Evolutionary conservation across 2,329 filamentous ascomycete genomes (phyloP).

Genomic region (Knufia petricola): DNA sequence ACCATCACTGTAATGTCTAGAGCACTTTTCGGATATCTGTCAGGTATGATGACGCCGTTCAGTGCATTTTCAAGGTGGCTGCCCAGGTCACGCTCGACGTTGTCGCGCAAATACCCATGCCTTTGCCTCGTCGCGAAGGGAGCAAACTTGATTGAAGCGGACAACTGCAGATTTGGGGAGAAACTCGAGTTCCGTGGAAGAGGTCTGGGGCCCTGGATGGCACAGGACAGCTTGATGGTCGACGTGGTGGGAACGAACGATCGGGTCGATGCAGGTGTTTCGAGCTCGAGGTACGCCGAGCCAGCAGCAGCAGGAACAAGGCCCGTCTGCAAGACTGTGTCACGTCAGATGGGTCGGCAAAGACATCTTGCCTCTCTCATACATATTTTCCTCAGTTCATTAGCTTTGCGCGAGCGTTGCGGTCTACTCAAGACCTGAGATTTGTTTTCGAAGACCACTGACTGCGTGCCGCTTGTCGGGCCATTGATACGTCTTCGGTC

Average conservation of each 20-base stretch:
- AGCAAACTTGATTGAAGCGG: conserved; percentile 91
- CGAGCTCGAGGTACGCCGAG: conserved; percentile 58
- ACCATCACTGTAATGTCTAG: conserved; percentile 92
- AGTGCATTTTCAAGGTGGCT: conserved; percentile 87
- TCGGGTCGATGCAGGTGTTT: conserved; percentile 41
- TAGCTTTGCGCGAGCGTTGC: conserved; percentile 50
- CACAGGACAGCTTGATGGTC: conserved; percentile 83
- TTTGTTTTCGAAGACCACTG: conserved; percentile 56
- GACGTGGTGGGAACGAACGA: conserved; percentile 44
- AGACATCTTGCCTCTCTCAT: conserved; percentile 31
- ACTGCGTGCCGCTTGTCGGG: conserved; percentile 63
- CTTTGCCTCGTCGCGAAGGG: conserved; percentile 80
- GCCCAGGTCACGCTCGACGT: conserved; percentile 77
- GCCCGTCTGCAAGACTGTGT: conserved; percentile 73
- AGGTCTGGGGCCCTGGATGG: conserved; percentile 85
- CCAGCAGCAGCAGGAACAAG: conserved; percentile 88
- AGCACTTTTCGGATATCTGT: conserved; percentile 96
- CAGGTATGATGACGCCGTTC: conserved; percentile 79
- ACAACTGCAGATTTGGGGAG: conserved; percentile 82
- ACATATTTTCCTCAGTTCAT: conserved; percentile 81
- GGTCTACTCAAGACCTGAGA: conserved; percentile 42
- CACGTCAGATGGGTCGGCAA: conserved; percentile 11
- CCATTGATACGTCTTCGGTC: conserved; percentile 88
- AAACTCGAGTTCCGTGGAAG: conserved; percentile 84
- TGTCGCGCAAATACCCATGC: conserved; percentile 76